These are phyloP conservation scores for Mycena citricolor DNA, from an alignment of 1,284 basidiomycete species.

Conservation along the genomic window DNA sequence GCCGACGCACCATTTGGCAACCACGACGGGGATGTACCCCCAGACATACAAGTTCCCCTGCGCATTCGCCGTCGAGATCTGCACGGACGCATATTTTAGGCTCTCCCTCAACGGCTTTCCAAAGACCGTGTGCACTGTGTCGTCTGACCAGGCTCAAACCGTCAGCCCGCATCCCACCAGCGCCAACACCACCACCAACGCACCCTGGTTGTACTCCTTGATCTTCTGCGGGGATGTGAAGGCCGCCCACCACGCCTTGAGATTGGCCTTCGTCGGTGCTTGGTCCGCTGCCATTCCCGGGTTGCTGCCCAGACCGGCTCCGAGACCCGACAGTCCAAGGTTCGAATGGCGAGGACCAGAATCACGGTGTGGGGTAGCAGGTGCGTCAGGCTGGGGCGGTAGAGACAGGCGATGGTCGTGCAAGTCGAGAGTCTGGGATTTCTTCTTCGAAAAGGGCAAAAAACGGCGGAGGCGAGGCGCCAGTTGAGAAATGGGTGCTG, in stretches of 20 bases:
- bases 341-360: too few relatives aligned
- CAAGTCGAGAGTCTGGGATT: too few relatives aligned
- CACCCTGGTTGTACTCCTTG: constrained; percentile 48
- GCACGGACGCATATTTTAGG: constrained; percentile 85
- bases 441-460: too few relatives aligned
- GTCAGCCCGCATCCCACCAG: neutral
- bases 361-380: too few relatives aligned
- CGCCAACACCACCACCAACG: constrained; percentile 21
- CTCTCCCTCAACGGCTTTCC: constrained; percentile 83
- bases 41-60: constrained; percentile 84
- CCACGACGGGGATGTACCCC: constrained; percentile 95
- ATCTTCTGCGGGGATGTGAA: constrained; percentile 63
- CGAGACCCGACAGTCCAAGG: too few relatives aligned
- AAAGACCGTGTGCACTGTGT: constrained; percentile 67
- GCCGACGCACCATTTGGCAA: constrained; percentile 92
- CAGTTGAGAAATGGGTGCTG: too few relatives aligned
- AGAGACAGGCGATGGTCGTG: too few relatives aligned
- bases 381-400: too few relatives aligned
- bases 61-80: constrained; percentile 89
- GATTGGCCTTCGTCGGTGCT: constrained; percentile 57
- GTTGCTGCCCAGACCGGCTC: too few relatives aligned
- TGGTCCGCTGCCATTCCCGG: constrained; percentile 27
- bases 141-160: constrained; percentile 27
- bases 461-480: too few relatives aligned
- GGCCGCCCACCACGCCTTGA: constrained; percentile 84